Evolutionary conservation across 768 basidiomycete species (phyloP).

Genomic region (Mycena filopes): DNA sequence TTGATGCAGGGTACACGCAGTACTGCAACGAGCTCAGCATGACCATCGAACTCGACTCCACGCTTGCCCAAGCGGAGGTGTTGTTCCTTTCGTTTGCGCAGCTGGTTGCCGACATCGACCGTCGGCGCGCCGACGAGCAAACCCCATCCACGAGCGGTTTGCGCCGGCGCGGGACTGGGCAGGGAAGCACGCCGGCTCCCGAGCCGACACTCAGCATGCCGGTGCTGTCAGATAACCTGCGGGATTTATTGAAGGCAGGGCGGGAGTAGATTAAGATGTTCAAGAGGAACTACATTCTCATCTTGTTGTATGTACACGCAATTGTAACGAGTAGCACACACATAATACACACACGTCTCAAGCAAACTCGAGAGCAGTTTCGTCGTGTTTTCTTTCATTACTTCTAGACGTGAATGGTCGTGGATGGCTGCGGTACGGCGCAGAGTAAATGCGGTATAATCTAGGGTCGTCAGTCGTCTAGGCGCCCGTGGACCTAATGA

Average conservation of each 20-base stretch:
- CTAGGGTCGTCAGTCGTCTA: slow-evolving; percentile 12
- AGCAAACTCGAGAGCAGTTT: not conserved
- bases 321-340: slow-evolving; percentile 31
- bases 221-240: slow-evolving; percentile 69
- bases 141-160: slow-evolving; percentile 39
- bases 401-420: slow-evolving; percentile 31
- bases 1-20: slow-evolving; percentile 44
- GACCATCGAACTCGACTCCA: slow-evolving; percentile 96
- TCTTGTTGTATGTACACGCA: slow-evolving; percentile 29
- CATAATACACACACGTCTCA: slow-evolving; percentile 31
- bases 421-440: slow-evolving; percentile 13
- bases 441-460: slow-evolving; percentile 22
- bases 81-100: slow-evolving; percentile 93
- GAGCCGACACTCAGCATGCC: slow-evolving; percentile 52
- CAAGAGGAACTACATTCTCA: slow-evolving; percentile 1
- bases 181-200: slow-evolving; percentile 32
- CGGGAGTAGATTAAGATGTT: slow-evolving; percentile 32
- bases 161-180: slow-evolving; percentile 45
- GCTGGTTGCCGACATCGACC: slow-evolving; percentile 89
- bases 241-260: slow-evolving; percentile 65
- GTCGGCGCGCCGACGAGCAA: slow-evolving; percentile 71
- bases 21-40: slow-evolving; percentile 96
- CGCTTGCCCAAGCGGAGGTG: slow-evolving; percentile 96
- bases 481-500: slow-evolving; percentile 10
- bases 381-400: slow-evolving; percentile 8